phyloP scores from a whole-genome alignment of 176 grass and related monocot genomes.

The Aegilops bicornis region DNA sequence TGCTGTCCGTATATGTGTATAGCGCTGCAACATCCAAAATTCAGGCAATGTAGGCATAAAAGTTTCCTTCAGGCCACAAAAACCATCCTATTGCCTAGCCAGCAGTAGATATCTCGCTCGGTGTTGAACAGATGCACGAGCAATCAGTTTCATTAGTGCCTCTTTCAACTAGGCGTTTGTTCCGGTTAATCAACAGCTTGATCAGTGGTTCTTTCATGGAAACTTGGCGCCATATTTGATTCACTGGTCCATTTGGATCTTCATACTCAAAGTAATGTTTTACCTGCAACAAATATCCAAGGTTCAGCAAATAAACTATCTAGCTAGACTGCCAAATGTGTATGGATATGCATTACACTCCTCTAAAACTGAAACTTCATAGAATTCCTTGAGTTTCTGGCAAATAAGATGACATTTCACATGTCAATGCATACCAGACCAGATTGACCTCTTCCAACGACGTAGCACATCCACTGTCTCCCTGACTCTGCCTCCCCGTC shows the following conservation, averaged over 20 bases:
- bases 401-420: neutral
- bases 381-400: neutral
- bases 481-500: too few species aligned
- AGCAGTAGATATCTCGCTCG: slow-evolving; percentile 25
- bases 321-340: slow-evolving; percentile 5
- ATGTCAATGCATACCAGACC: neutral
- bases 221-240: slow-evolving; percentile 95
- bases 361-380: neutral
- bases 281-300: slow-evolving; percentile 51
- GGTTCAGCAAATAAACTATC: slow-evolving; percentile 15
- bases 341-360: slow-evolving; percentile 16
- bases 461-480: too few species aligned
- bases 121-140: slow-evolving; percentile 71
- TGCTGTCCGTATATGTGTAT: slow-evolving; percentile 3
- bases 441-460: neutral
- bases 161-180: slow-evolving; percentile 68
- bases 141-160: slow-evolving; percentile 57
- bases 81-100: slow-evolving; percentile 18
- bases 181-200: slow-evolving; percentile 81
- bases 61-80: neutral
- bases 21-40: slow-evolving; percentile 23
- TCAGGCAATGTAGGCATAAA: neutral
- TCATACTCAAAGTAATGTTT: slow-evolving; percentile 89
- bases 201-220: slow-evolving; percentile 74
- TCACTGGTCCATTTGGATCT: slow-evolving; percentile 72